Conservation (phyloP, 441 rosid genomes). For the Cnidoscolus chayamansa region DNA sequence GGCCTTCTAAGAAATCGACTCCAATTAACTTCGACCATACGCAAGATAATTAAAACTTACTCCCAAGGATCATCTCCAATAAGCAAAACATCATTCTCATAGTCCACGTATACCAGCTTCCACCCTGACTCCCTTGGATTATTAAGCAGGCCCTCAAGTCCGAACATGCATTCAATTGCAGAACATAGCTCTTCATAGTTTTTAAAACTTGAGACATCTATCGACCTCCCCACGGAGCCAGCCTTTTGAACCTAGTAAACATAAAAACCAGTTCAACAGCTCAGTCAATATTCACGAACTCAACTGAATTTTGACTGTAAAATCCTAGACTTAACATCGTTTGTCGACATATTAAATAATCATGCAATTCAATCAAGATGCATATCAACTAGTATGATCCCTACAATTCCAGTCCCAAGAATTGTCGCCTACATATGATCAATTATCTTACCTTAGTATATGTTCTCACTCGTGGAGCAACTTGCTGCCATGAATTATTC, state of each 20-base stretch:
- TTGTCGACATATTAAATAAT: neutral
- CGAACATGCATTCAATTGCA: constrained; percentile 92
- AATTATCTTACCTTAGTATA: constrained; percentile 83
- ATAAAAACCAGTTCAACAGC: neutral
- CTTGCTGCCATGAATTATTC: constrained; percentile 80
- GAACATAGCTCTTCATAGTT: constrained; percentile 77
- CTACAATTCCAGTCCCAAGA: neutral
- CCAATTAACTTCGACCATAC: neutral
- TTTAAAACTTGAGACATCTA: constrained; percentile 79
- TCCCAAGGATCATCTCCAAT: constrained; percentile 99
- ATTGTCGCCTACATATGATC: neutral
- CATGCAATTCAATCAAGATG: neutral
- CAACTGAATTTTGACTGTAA: neutral
- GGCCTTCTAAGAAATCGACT: constrained; percentile 3
- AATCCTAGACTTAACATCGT: neutral
- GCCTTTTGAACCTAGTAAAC: constrained; percentile 84
- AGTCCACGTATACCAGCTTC: constrained; percentile 95
- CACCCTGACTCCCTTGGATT: constrained; percentile 80
- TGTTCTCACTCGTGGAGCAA: constrained; percentile 74
- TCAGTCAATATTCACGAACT: neutral
- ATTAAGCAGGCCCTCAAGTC: constrained; percentile 81
- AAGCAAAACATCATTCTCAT: constrained; percentile 89
- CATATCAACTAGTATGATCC: neutral
- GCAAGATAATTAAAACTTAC: constrained; percentile 41
- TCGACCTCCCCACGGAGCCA: constrained; percentile 96